phyloP scores from a whole-genome alignment of 2,329 filamentous ascomycete genomes.

The Epichloe festucae region DNA sequence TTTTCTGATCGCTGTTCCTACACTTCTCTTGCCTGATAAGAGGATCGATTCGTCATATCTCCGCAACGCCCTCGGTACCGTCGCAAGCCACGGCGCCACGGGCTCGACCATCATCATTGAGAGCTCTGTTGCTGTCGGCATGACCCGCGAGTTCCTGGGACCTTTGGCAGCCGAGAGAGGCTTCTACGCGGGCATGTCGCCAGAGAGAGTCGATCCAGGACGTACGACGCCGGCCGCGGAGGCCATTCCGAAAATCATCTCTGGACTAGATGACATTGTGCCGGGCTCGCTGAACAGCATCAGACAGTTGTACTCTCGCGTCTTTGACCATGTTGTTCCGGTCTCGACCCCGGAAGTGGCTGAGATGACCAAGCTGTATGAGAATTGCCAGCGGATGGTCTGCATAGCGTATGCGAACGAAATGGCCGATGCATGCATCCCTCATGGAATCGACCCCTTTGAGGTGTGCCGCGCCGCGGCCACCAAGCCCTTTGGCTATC shows the following conservation, averaged over 20 bases:
- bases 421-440: conserved; percentile 38
- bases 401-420: conserved; percentile 42
- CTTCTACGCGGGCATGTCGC: conserved; percentile 37
- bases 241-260: conserved; percentile 40
- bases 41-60: conserved; percentile 35
- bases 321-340: conserved; percentile 33
- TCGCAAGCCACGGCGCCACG: conserved; percentile 26
- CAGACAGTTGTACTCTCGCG: conserved; percentile 29
- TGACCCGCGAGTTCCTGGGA: conserved; percentile 36
- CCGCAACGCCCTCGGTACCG: conserved; percentile 27
- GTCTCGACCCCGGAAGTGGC: conserved; percentile 41
- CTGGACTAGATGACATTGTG: conserved; percentile 33
- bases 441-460: conserved; percentile 33
- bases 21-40: conserved; percentile 32
- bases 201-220: conserved; percentile 40
- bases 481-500: conserved; percentile 41
- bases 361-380: conserved; percentile 46
- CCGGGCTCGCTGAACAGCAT: conserved; percentile 33
- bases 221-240: conserved; percentile 25
- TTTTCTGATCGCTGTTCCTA: conserved; percentile 41
- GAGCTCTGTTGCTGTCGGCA: conserved; percentile 40
- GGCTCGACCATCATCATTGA: conserved; percentile 39
- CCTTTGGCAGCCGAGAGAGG: conserved; percentile 28
- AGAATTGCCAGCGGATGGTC: conserved; percentile 44
- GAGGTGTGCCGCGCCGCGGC: conserved; percentile 36